Evolutionary conservation across 2,329 filamentous ascomycete species (phyloP).

Genomic region (Fusarium nelsonii): DNA sequence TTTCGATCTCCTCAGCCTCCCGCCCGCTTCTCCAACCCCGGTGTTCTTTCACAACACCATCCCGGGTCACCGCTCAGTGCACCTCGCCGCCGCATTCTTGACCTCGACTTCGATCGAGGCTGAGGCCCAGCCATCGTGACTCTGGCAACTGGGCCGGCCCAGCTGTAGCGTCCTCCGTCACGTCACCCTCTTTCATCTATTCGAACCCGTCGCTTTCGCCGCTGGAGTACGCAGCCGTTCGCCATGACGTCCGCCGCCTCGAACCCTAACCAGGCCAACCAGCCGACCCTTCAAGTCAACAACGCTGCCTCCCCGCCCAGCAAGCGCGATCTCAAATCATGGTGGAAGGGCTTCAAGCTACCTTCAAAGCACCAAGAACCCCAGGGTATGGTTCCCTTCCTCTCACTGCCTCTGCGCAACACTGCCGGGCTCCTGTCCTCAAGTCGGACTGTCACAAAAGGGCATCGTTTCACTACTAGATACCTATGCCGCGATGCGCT

Average conservation of each 20-base stretch:
- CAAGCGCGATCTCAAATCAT: slow-evolving; percentile 90
- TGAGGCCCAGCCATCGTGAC: slow-evolving; percentile 44
- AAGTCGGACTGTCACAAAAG: slow-evolving; percentile 12
- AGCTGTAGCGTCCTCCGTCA: slow-evolving; percentile 42
- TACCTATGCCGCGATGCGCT: slow-evolving; percentile 14
- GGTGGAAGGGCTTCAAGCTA: slow-evolving; percentile 97
- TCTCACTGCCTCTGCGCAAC: slow-evolving; percentile 18
- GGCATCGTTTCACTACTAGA: not conserved
- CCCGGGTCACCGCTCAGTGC: slow-evolving; percentile 33
- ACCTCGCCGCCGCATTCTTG: slow-evolving; percentile 29
- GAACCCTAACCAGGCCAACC: slow-evolving; percentile 51
- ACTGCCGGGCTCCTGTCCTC: slow-evolving; percentile 4
- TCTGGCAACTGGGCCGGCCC: slow-evolving; percentile 48
- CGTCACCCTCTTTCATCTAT: slow-evolving; percentile 27
- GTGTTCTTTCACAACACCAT: slow-evolving; percentile 20
- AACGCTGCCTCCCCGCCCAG: slow-evolving; percentile 77
- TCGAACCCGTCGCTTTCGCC: slow-evolving; percentile 17
- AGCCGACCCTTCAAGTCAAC: slow-evolving; percentile 49
- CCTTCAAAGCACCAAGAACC: slow-evolving; percentile 68
- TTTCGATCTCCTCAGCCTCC: slow-evolving; percentile 13
- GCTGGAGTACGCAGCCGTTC: slow-evolving; percentile 33
- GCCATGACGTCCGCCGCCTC: slow-evolving; percentile 55
- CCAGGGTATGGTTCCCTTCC: slow-evolving; percentile 60
- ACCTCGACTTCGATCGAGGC: slow-evolving; percentile 32
- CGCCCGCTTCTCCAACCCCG: slow-evolving; percentile 16